Evolutionary conservation across 805 yeast genomes (phyloP), one percentile per base, ranked within the genome.

Genomic region (Nadsonia fulvescens): DNA sequence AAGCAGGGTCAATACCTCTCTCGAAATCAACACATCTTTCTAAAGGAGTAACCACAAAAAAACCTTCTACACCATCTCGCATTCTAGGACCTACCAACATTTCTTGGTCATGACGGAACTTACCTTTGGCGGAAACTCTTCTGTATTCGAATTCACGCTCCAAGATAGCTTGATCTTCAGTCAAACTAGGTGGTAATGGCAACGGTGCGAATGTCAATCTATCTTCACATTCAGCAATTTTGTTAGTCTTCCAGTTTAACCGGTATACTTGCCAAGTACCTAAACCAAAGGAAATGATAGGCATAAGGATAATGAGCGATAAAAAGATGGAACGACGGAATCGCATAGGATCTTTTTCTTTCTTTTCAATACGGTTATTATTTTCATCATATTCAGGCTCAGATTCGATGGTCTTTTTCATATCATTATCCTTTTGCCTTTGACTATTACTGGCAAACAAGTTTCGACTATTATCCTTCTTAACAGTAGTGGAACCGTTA

Each of bases 211-310:
- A 64, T 0, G 83, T 70, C 38, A 89, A 53, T 35, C 83, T 56
- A 40, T 78, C 81, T 47, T 89, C 95, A 41, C 86, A 71, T 12
- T 65, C 63, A 3, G 91, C 73, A 33, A 89, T 75, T 34, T 89
- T 58, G 34, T 71, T 66, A 13, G 70, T 75, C 47, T 89, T 89
- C 98, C 98, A 89, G 33, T 66, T 59, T 25, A 89, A 53, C 36
- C 98, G 60, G 39, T 66, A 58, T 23, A 78, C 69, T 53, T 89
- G 98, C 98, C 98, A 89, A 30, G 82, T 65, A 2, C 96, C 98
- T 22, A 89, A 54, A 24, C 70, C 72, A 45, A 86, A 77, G 7
- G 93, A 68, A 3, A 82, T 61, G 1, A 82, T 59, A 0, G 98
- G 98, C 73, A 91, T 86, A 12, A 86, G 66, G 8, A 43, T 44